Evolutionary conservation across 2,329 filamentous ascomycete genomes (phyloP).

Genomic region (Amauroascus niger): DNA sequence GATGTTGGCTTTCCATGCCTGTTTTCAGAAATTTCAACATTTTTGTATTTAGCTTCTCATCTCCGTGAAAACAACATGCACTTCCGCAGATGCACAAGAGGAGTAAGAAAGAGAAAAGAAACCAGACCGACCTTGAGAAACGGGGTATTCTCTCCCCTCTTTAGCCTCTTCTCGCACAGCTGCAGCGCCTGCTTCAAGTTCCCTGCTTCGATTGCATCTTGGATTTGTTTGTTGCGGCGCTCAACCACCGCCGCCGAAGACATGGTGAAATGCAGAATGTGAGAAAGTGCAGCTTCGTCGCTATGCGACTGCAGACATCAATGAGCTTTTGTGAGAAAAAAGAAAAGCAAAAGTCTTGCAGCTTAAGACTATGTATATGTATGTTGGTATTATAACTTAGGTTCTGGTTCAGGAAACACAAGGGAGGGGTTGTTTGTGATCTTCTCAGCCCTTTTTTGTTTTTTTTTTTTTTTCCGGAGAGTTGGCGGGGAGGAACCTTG

Average conservation of each 20-base stretch:
- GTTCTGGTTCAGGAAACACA: too few species aligned
- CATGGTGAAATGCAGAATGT: conserved; percentile 23
- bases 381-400: too few species aligned
- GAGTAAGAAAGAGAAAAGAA: background rate
- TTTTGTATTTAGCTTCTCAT: background rate
- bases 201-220: conserved; percentile 40
- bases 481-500: too few species aligned
- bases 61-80: background rate
- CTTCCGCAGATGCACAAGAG: background rate
- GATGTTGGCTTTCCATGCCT: conserved; percentile 39
- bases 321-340: background rate
- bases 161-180: conserved; percentile 44
- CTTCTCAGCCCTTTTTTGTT: too few species aligned
- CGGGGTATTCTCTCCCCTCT: conserved; percentile 44
- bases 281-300: background rate
- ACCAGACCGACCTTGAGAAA: conserved; percentile 31
- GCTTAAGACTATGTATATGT: too few species aligned
- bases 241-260: conserved; percentile 34
- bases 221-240: conserved; percentile 41
- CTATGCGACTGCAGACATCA: background rate
- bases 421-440: too few species aligned
- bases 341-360: too few species aligned
- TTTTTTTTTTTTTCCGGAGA: too few species aligned
- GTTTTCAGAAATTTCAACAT: conserved; percentile 11
- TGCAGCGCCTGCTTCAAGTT: conserved; percentile 44